Percentiles rank a stretch among this genome's conserved stretches.
These are phyloP conservation scores for Aureoboletus auriporus DNA, from an alignment of 768 basidiomycete genomes.

Conservation along the genomic window DNA sequence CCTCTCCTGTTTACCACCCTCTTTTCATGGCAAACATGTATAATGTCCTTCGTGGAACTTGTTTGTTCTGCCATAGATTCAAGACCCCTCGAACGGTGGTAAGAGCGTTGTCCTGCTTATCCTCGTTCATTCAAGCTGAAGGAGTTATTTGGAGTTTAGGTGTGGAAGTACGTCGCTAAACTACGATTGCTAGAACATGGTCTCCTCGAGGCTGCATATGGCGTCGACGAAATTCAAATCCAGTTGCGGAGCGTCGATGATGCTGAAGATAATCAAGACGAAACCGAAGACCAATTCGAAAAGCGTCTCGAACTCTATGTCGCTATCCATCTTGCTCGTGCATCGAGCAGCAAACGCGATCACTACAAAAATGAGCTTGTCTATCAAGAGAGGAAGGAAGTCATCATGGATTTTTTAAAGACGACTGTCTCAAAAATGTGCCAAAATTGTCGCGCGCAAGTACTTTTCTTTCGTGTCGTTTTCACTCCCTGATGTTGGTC, in stretches of 20 bases:
- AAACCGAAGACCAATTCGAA: conserved; percentile 60
- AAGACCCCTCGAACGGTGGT: conserved; percentile 76
- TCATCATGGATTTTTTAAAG: conserved; percentile 80
- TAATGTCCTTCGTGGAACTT: conserved; percentile 80
- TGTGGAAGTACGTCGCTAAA: conserved; percentile 82
- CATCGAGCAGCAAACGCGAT: conserved; percentile 63
- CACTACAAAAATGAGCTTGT: conserved; percentile 86
- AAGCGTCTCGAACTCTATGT: conserved; percentile 65
- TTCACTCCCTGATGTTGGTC: conserved; percentile 6
- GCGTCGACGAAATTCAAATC: conserved; percentile 64
- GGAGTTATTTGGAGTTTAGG: conserved; percentile 37
- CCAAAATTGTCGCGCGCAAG: conserved; percentile 82
- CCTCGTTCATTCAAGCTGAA: conserved; percentile 5
- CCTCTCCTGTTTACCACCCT: conserved; percentile 93
- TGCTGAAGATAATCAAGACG: conserved; percentile 44
- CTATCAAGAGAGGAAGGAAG: conserved; percentile 79
- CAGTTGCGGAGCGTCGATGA: conserved; percentile 30
- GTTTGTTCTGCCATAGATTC: conserved; percentile 93
- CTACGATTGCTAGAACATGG: conserved; percentile 87
- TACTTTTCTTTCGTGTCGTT: conserved; percentile 15
- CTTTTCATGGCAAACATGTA: conserved; percentile 92
- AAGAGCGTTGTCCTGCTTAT: conserved; percentile 23
- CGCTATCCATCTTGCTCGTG: conserved; percentile 39
- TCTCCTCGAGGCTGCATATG: conserved; percentile 75
- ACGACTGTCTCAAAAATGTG: conserved; percentile 68